Base-by-base conservation (phyloP, 2,329 filamentous ascomycete genomes). In the Didymella sp. region DNA sequence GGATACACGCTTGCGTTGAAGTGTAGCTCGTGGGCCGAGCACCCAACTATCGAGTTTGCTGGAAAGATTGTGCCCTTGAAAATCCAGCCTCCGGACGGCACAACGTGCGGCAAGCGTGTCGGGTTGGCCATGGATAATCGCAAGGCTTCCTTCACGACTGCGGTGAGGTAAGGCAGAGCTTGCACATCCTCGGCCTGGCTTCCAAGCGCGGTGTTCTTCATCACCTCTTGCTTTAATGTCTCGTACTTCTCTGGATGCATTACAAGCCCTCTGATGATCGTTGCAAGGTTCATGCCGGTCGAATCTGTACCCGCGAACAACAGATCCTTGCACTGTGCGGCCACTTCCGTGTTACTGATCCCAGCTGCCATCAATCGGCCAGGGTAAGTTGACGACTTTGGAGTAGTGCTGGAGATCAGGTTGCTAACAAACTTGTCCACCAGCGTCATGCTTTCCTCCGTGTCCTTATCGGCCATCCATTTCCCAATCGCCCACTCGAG, bases 301-400 rank as follows among this genome's bases (percentile, higher is more conserved):
- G 64, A 67, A 21, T 73, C 69, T 17, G 70, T 72, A 0, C 71
- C 71, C 2, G 71, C 71, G 19, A 74, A 72, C 11, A 74, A 50
- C 3, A 85, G 67, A 61, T 85, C 84, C 61, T 85, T 83, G 59
- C 81, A 79, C 61, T 85, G 82, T 0, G 80, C 78, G 38, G 75
- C 77, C 6, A 80, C 76, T 63, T 85, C 82, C 4, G 73, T 63
- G 9, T 66, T 64, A 3, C 75, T 74, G 25, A 84, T 68, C 0
- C 80, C 79, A 7, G 76, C 71, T 38, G 76, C 75, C 19, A 83
- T 66, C 31, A 85, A 69, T 4, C 82, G 76, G 3, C 77, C 78
- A 31, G 82, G 81, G 58, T 83, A 85, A 5, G 76, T 83, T 5
- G 70, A 71, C 38, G 77, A 75, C 7, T 73, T 64, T 0, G 56